Evolutionary conservation across 140 eudicot species (phyloP), one percentile per base, ranked within the genome.

Genomic region (Bidens hawaiensis): DNA sequence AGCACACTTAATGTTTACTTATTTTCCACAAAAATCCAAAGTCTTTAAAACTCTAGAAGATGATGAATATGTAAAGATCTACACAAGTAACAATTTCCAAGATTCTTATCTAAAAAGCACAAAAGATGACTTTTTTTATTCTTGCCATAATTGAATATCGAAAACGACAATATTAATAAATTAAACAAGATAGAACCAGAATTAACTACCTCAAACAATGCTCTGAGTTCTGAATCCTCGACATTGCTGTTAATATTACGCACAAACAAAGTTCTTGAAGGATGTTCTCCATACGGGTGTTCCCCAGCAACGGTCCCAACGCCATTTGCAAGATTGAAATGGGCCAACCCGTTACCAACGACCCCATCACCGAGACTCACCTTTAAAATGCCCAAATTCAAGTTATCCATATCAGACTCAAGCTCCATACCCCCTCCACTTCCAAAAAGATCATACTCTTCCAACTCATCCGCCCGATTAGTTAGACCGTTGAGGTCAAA

Each of bases 201-300:
- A 5, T 24, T 48, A 34, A 54, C 36, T 81, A 87, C 96, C 96
- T 87, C 94, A 75, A 87, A 87, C 60, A 87, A 71, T 40, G 75
- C 51, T 77, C 79, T 58, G 65, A 87, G 79, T 76, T 87, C 96
- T 19, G 96, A 79, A 73, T 87, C 96, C 71, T 87, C 96, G 9
- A 84, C 89, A 58, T 83, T 83, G 63, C 96, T 87, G 60, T 87
- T 84, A 17, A 87, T 84, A 57, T 87, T 87, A 36, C 95, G 82
- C 22, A 87, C 95, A 66, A 87, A 87, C 51, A 87, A 62, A 21
- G 96, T 87, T 62, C 94, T 73, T 4, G 96, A 87, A 70, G 96
- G 96, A 74, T 87, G 96, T 63, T 87, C 96, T 31, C 96, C 96
- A 69, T 76, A 77, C 4, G 96, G 96, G 65, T 84, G 96, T 36